A percentile compares a stretch with the other conserved stretches of the same genome.
Evolutionary conservation across 192 early-diverging fungal genomes (phyloP).

Genomic region (Diversispora eburnea): DNA sequence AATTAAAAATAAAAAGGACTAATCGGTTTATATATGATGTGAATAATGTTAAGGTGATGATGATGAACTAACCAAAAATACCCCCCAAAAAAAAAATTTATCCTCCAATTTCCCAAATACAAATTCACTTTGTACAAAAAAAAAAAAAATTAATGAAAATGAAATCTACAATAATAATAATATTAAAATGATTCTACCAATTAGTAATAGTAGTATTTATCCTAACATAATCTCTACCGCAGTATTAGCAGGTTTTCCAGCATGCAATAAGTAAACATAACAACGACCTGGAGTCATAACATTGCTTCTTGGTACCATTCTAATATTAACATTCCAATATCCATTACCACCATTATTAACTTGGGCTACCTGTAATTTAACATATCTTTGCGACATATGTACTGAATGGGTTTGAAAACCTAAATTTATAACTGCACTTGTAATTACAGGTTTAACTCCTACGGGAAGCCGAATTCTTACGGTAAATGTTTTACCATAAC

Average conservation of each 20-base stretch:
- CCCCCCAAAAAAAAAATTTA: too few species aligned
- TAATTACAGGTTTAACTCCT: conserved; percentile 23
- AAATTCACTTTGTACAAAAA: too few species aligned
- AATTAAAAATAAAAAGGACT: too few species aligned
- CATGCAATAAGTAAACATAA: conserved; percentile 47
- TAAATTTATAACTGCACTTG: conserved; percentile 41
- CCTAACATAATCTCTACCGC: background rate
- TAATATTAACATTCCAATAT: conserved; percentile 33
- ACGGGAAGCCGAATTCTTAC: conserved; percentile 23
- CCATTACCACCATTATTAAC: background rate
- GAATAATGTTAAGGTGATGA: too few species aligned
- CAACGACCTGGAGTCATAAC: conserved; percentile 54
- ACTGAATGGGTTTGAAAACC: conserved; percentile 55
- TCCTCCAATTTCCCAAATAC: too few species aligned
- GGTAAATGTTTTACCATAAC: conserved; percentile 29
- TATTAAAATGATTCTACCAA: too few species aligned
- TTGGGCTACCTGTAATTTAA: conserved; percentile 27
- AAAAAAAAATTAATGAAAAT: too few species aligned
- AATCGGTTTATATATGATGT: too few species aligned
- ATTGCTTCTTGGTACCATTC: conserved; percentile 46
- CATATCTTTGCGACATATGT: conserved; percentile 49
- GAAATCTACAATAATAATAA: too few species aligned
- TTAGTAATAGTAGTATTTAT: too few species aligned
- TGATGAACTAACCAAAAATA: too few species aligned
- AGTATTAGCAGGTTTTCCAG: conserved; percentile 41